Evolutionary conservation across 345 rosid genomes (phyloP), one percentile per base, ranked within the genome.

Genomic region (Anastatica hierochuntica): DNA sequence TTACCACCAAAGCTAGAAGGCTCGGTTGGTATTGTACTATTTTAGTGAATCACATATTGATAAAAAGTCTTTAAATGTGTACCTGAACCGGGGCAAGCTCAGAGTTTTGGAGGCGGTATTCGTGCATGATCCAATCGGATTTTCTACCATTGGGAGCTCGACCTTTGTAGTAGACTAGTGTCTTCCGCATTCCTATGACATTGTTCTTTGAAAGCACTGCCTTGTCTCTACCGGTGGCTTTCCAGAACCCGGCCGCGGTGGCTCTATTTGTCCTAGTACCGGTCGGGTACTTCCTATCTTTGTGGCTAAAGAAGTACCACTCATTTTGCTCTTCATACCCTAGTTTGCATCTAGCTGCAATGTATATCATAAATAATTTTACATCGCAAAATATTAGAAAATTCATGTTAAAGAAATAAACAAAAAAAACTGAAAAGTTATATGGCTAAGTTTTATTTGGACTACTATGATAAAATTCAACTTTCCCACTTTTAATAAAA

Each of bases 281-380:
- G 0, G 98, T 90, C 1, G 98, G 98, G 46, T 87, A 90, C 55
- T 90, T 90, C 75, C 89, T 77, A 72, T 90, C 98, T 65, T 90
- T 90, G 70, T 90, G 89, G 66, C 92, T 90, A 80, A 90, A 90
- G 67, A 90, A 90, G 77, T 86, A 90, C 96, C 97, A 90, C 59
- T 90, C 97, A 15, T 24, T 82, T 66, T 86, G 98, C 37, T 87
- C 85, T 37, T 74, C 81, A 27, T 90, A 80, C 42, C 98, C 95
- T 58, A 82, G 62, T 46, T 87, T 84, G 77, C 96, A 84, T 43
- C 74, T 82, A 0, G 63, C 98, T 86, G 81, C 56, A 62, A 49
- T 59, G 52, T 40, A 40, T 45, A 52, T 29, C 12, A 4, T 14
- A 62, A 29, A 49, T 39, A 23, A 10, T 36, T 15, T 9, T 44